Evolutionary conservation across 345 rosid genomes (phyloP), one percentile per base, ranked within the genome.

Genomic region (Gossypioides kirkii): DNA sequence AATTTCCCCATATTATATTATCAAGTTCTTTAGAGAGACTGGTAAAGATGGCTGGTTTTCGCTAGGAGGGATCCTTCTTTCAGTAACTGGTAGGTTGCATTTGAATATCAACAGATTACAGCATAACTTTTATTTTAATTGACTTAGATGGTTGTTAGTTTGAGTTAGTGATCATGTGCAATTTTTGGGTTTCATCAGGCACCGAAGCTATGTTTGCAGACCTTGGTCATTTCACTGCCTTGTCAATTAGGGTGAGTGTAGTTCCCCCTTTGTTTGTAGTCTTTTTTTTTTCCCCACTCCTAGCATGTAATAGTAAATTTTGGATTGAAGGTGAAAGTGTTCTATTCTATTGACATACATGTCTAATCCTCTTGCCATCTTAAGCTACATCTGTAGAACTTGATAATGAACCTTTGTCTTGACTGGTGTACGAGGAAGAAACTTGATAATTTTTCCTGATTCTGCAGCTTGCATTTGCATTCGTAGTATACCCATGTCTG

Each of bases 181-280:
- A 18, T 78, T 80, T 23, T 72, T 73, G 79, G 68, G 75, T 78
- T 61, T 82, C 71, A 77, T 70, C 90, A 94, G 98, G 98, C 71
- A 85, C 97, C 72, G 97, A 90, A 86, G 98, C 98, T 71, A 94
- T 94, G 94, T 91, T 86, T 80, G 94, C 98, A 26, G 91, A 91
- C 82, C 89, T 94, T 81, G 98, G 98, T 83, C 98, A 91, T 85
- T 94, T 94, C 82, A 90, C 93, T 73, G 85, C 94, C 82, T 72
- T 78, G 61, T 91, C 97, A 68, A 94, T 91, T 61, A 87, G 91
- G 86, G 97, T 94, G 80, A 76, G 85, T 53, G 69, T 28, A 22
- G 14, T 50, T 71, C 74, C 25, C 50, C 49, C 60, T 56, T 61
- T 64, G 16, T 64, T 70, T 50, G 4, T 10, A 52, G 16, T 68